A percentile compares a stretch with the other conserved stretches of the same genome.
Conservation (phyloP, 148 eudicot species). For the Amaranthus hypochondriacus region DNA sequence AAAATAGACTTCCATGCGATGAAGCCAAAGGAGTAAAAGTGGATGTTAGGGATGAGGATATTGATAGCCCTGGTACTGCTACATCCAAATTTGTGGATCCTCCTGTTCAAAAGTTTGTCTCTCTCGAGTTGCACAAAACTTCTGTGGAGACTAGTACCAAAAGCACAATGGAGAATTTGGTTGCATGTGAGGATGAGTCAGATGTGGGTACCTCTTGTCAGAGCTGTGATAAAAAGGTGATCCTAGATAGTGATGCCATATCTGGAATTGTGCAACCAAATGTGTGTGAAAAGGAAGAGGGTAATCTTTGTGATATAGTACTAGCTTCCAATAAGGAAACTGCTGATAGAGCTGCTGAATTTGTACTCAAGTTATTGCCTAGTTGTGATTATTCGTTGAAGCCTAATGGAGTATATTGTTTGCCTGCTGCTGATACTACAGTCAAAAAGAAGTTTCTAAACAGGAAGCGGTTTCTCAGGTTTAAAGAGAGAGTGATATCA, state of each 20-base stretch:
- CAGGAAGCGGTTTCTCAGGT: conserved; percentile 45
- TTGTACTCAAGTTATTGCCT: conserved; percentile 51
- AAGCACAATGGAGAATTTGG: conserved; percentile 20
- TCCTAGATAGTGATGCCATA: conserved; percentile 5
- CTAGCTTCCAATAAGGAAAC: conserved; percentile 51
- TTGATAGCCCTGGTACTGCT: conserved; percentile 68
- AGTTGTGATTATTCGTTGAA: conserved; percentile 15
- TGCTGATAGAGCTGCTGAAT: conserved; percentile 50
- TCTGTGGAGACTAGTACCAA: conserved; percentile 10
- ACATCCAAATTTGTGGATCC: conserved; percentile 58
- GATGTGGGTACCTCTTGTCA: conserved; percentile 24
- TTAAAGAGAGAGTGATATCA: conserved; percentile 63
- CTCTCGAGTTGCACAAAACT: conserved; percentile 11
- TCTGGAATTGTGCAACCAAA: not conserved
- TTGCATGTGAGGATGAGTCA: conserved; percentile 20
- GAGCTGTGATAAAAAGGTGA: conserved; percentile 20
- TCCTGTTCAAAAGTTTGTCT: conserved; percentile 19
- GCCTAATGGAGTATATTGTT: conserved; percentile 16
- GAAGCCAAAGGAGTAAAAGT: conserved; percentile 27
- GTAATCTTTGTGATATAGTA: conserved; percentile 34
- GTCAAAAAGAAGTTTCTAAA: conserved; percentile 41
- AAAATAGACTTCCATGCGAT: conserved; percentile 25
- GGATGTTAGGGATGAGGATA: conserved; percentile 37
- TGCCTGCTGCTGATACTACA: conserved; percentile 26
- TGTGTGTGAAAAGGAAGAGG: conserved; percentile 20